phyloP scores from a whole-genome alignment of 2,329 filamentous ascomycete genomes.

The Dryadomyces sulphureus region DNA sequence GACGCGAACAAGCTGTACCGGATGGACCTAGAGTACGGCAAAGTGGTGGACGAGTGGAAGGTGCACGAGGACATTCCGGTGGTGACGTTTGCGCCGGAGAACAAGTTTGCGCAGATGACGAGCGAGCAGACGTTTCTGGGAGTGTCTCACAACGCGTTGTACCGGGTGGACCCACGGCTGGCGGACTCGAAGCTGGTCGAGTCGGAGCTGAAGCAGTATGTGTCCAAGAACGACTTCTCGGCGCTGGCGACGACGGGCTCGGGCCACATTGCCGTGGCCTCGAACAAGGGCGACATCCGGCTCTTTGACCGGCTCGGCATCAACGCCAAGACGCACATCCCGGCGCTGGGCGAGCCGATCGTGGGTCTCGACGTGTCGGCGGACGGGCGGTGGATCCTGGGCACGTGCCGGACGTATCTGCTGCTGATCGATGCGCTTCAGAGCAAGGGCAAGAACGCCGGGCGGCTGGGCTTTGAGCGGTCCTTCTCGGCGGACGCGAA shows the following conservation, averaged over 20 bases:
- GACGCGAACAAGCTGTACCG: conserved; percentile 87
- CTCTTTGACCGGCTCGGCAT: conserved; percentile 93
- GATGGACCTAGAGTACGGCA: conserved; percentile 96
- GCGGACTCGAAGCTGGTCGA: conserved; percentile 88
- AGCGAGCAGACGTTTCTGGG: conserved; percentile 90
- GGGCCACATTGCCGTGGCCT: conserved; percentile 91
- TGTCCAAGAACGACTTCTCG: conserved; percentile 94
- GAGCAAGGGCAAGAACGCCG: conserved; percentile 87
- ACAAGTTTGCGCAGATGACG: conserved; percentile 97
- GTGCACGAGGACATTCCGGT: conserved; percentile 93
- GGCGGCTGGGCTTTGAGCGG: conserved; percentile 95
- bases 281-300: conserved; percentile 92
- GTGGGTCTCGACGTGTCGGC: conserved; percentile 90
- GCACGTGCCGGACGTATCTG: conserved; percentile 86
- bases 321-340: conserved; percentile 94
- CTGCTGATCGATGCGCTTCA: conserved; percentile 86
- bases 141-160: conserved; percentile 82
- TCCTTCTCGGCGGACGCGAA: conserved; percentile 85
- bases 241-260: conserved; percentile 89
- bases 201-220: conserved; percentile 85
- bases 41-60: conserved; percentile 98
- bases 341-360: conserved; percentile 87
- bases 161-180: conserved; percentile 82
- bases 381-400: conserved; percentile 89
- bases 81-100: conserved; percentile 83